Conservation (phyloP, 352 stramenopile species). For the Globisporangium paddicum region DNA sequence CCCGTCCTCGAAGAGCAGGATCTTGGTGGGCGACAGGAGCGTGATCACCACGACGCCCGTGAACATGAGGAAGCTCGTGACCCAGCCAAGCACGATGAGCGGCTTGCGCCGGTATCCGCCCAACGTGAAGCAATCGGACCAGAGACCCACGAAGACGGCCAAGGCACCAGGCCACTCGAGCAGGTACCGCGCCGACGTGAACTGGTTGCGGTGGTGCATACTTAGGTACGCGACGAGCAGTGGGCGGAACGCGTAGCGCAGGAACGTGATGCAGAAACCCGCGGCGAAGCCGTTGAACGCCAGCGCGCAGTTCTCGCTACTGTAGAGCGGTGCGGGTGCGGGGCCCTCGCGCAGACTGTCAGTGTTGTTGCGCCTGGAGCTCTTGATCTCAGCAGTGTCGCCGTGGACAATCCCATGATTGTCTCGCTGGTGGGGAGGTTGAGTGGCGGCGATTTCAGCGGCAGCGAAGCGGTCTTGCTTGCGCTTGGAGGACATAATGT, state of each 20-base stretch:
- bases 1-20: slow-evolving; percentile 13
- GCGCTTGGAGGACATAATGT: slow-evolving; percentile 12
- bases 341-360: slow-evolving; percentile 32
- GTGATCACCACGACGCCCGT: slow-evolving; percentile 14
- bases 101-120: slow-evolving; percentile 78
- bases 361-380: neutral
- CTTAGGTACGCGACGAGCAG: slow-evolving; percentile 41
- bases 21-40: slow-evolving; percentile 11
- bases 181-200: slow-evolving; percentile 24
- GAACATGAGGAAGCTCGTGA: slow-evolving; percentile 24
- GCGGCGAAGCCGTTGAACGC: slow-evolving; percentile 25
- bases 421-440: neutral
- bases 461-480: neutral
- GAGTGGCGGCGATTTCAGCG: neutral
- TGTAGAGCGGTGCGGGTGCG: slow-evolving; percentile 29
- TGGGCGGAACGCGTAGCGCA: slow-evolving; percentile 32
- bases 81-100: slow-evolving; percentile 82
- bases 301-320: slow-evolving; percentile 31
- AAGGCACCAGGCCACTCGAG: slow-evolving; percentile 69
- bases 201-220: slow-evolving; percentile 27
- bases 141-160: slow-evolving; percentile 80
- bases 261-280: slow-evolving; percentile 26
- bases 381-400: neutral
- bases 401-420: neutral
- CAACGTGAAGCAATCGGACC: slow-evolving; percentile 82